Conservation (phyloP, 1,139 yeast species). For the Sugiyamaella pinicola region DNA sequence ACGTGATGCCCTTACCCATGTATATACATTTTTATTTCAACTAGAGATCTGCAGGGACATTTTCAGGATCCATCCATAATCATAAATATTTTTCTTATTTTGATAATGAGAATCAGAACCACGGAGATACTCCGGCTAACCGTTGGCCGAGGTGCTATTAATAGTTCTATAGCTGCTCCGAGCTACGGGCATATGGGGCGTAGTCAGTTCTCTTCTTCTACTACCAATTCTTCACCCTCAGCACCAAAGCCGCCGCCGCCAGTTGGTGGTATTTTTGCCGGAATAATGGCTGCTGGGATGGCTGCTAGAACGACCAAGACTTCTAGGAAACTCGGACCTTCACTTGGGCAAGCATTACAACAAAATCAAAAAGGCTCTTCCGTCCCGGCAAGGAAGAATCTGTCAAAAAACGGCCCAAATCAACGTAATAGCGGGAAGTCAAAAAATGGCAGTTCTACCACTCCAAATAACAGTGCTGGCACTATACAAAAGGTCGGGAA, state of each 20-base stretch:
- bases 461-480: not conserved
- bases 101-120: slow-evolving; percentile 3
- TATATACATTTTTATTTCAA: not conserved
- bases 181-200: not conserved
- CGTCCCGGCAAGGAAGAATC: not conserved
- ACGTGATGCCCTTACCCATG: not conserved
- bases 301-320: slow-evolving; percentile 12
- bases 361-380: not conserved
- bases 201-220: not conserved
- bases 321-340: not conserved
- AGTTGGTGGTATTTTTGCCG: slow-evolving; percentile 19
- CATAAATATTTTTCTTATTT: not conserved
- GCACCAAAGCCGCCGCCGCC: not conserved
- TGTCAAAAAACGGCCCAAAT: not conserved
- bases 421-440: not conserved
- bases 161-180: not conserved
- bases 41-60: slow-evolving; percentile 3
- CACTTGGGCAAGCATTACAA: slow-evolving; percentile 9
- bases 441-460: not conserved
- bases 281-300: slow-evolving; percentile 25
- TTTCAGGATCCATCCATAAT: too few relatives aligned
- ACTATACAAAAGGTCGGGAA: too few relatives aligned
- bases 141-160: not conserved
- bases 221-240: not conserved
- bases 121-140: not conserved